Conservation (phyloP, 2,329 filamentous ascomycete species). For the Sclerotinia spermophila region DNA sequence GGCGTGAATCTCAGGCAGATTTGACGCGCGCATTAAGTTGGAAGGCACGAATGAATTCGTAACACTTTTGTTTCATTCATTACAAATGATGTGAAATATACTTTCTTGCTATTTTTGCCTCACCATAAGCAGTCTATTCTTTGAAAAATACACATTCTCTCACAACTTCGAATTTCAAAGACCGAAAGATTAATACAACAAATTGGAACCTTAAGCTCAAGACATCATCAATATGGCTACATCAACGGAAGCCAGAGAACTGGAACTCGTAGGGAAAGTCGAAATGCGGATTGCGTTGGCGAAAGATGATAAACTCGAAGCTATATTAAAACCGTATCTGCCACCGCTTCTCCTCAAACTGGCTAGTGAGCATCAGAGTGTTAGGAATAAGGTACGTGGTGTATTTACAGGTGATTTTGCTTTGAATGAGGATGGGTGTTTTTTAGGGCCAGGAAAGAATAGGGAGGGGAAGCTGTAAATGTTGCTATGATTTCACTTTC, state of each 20-base stretch:
- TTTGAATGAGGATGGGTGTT: background rate
- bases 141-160: background rate
- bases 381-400: constrained; percentile 66
- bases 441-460: background rate
- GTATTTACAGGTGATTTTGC: background rate
- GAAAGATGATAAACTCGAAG: constrained; percentile 77
- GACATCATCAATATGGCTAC: constrained; percentile 7
- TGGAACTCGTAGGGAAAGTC: constrained; percentile 78
- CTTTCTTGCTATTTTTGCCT: background rate
- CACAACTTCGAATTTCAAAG: background rate
- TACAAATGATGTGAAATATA: background rate
- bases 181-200: background rate
- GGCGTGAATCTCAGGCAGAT: constrained; percentile 9
- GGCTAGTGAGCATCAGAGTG: constrained; percentile 71
- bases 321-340: constrained; percentile 74
- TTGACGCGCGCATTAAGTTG: constrained; percentile 6
- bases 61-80: background rate
- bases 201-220: background rate
- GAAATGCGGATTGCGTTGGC: constrained; percentile 71
- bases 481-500: background rate
- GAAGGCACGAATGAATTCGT: constrained; percentile 14
- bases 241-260: constrained; percentile 49
- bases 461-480: background rate
- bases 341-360: constrained; percentile 82
- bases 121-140: background rate